phyloP scores from a whole-genome alignment of 2,329 filamentous ascomycete genomes.

The Ophiostoma populinum region DNA sequence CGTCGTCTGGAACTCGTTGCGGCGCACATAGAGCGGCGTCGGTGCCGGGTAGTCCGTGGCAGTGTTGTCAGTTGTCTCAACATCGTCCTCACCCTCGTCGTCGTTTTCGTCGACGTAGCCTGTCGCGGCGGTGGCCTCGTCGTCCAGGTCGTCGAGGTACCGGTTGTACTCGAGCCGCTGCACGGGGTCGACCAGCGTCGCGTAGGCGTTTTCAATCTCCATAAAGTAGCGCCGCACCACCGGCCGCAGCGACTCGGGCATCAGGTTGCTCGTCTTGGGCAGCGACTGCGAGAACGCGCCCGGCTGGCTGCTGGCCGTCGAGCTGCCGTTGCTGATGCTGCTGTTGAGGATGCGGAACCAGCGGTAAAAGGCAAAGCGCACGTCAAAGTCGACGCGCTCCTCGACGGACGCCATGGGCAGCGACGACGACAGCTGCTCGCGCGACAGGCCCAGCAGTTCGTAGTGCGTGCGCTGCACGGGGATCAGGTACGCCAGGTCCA shows the following conservation, averaged over 20 bases:
- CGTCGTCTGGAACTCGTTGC: slow-evolving; percentile 14
- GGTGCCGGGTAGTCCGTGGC: background rate
- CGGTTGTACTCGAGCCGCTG: slow-evolving; percentile 25
- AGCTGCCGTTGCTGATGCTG: slow-evolving; percentile 14
- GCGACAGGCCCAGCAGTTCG: slow-evolving; percentile 27
- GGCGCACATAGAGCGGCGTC: slow-evolving; percentile 9
- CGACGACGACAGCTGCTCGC: slow-evolving; percentile 14
- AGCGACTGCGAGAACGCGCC: background rate
- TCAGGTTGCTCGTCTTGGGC: slow-evolving; percentile 9
- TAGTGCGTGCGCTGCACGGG: slow-evolving; percentile 21
- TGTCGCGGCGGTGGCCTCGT: slow-evolving; percentile 11
- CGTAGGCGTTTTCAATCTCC: slow-evolving; percentile 26
- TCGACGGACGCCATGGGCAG: slow-evolving; percentile 14
- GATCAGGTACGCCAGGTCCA: background rate
- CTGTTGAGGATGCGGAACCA: slow-evolving; percentile 27
- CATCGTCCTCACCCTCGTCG: slow-evolving; percentile 13
- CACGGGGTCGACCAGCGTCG: slow-evolving; percentile 27
- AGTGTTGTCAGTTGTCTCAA: background rate
- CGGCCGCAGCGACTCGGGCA: slow-evolving; percentile 22
- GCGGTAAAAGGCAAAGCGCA: slow-evolving; percentile 27
- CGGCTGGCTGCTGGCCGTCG: too few relatives aligned
- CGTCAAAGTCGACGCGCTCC: slow-evolving; percentile 8
- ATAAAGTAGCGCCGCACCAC: slow-evolving; percentile 24
- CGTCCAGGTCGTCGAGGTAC: slow-evolving; percentile 12
- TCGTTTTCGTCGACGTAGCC: slow-evolving; percentile 11